These are phyloP conservation scores for Pisolithus orientalis DNA, from an alignment of 768 basidiomycete genomes.

Conservation along the genomic window DNA sequence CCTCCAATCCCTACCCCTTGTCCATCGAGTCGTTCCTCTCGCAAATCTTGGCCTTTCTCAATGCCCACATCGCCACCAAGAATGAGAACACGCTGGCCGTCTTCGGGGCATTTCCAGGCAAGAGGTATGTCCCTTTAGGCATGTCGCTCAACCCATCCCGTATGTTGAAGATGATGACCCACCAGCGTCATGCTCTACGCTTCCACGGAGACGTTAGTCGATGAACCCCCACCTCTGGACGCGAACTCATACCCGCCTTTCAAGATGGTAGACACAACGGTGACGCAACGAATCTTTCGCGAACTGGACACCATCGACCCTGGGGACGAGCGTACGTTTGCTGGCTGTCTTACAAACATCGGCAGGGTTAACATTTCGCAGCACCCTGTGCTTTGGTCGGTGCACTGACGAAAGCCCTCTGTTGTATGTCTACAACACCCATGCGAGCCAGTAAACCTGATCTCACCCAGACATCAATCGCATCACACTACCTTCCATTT, in stretches of 20 bases:
- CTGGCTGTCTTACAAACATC: not conserved
- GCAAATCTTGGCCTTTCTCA: slow-evolving; percentile 84
- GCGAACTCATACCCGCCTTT: slow-evolving; percentile 85
- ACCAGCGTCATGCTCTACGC: slow-evolving; percentile 74
- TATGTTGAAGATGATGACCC: not conserved
- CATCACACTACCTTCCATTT: slow-evolving; percentile 32
- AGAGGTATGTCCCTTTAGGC: slow-evolving; percentile 50
- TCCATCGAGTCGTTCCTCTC: slow-evolving; percentile 70
- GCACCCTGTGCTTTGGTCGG: slow-evolving; percentile 75
- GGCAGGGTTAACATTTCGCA: slow-evolving; percentile 15
- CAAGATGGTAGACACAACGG: slow-evolving; percentile 61
- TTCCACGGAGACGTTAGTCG: slow-evolving; percentile 42
- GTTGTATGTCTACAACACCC: slow-evolving; percentile 48
- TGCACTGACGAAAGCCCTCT: slow-evolving; percentile 87
- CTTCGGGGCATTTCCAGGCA: slow-evolving; percentile 81
- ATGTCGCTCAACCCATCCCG: not conserved
- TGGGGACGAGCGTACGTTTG: slow-evolving; percentile 38
- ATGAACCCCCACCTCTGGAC: slow-evolving; percentile 41
- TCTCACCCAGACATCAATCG: slow-evolving; percentile 60
- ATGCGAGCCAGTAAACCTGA: slow-evolving; percentile 13
- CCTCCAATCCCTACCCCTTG: slow-evolving; percentile 46
- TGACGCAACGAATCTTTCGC: slow-evolving; percentile 54
- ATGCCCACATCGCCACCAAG: slow-evolving; percentile 84
- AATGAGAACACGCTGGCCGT: slow-evolving; percentile 93
- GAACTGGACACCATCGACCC: slow-evolving; percentile 52